Evolutionary conservation across 441 rosid species (phyloP), one percentile per base, ranked within the genome.

Genomic region (Euphorbia schlechtendalii): DNA sequence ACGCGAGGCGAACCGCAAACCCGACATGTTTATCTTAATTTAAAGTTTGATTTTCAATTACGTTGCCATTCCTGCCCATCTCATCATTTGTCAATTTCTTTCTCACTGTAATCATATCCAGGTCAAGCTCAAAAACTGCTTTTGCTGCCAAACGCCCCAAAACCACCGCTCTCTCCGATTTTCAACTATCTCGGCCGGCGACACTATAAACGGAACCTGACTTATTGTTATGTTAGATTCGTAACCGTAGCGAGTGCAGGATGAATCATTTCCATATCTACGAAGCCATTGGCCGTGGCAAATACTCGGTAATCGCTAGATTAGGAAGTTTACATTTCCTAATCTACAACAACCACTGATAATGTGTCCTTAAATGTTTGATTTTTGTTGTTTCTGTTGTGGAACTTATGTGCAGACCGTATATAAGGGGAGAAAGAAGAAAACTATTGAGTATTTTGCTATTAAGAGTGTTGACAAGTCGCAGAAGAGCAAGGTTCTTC

Each of bases 351-450:
- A n/a, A 15, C 27, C 5, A 49, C 27, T 38, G 10, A 24, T 34
- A 30, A 32, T 38, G 25, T 49, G 34, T 62, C 36, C 36, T 64
- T 70, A 59, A 0, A 70, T 57, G 18, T 56, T 56, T 10, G 21
- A 30, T 34, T 51, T 62, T 32, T n/a, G n/a, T 51, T 40, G 4
- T 34, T 63, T 40, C 17, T 27, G 1, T 18, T 30, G 34, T 55
- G 70, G 17, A 27, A 21, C 17, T 10, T 49, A 9, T 43, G 61
- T 51, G n/a, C 65, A 93, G 99, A 82, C 87, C 51, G 96, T 94
- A 54, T 89, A 90, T 70, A 90, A 94, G 75, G 99, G 99, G 56
- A 84, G 99, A 78, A 90, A 87, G 96, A 90, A 90, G 96, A 89
- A 86, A 85, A 82, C 90, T 52, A 94, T 94, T 71, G 97, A 90